Evolutionary conservation across 2,329 filamentous ascomycete genomes (phyloP).

Genomic region (Ampelomyces quisqualis): DNA sequence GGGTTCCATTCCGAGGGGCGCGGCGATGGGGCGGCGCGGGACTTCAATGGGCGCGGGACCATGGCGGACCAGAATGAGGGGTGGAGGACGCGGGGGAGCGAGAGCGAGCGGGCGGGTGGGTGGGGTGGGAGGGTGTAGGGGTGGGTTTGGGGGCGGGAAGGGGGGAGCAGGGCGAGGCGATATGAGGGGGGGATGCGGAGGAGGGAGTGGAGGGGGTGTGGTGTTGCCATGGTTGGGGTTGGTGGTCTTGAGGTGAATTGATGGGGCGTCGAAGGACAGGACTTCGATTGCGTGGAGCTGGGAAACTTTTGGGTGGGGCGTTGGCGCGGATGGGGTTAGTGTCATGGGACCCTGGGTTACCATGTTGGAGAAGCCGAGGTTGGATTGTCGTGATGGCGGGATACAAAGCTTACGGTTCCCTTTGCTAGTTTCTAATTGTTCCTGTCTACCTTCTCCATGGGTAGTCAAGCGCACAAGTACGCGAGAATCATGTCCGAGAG

Average conservation of each 20-base stretch:
- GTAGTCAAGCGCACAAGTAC: neutral
- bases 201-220: constrained; percentile 27
- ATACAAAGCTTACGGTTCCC: too few species aligned
- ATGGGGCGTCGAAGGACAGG: too few species aligned
- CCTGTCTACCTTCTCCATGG: too few species aligned
- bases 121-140: constrained; percentile 25
- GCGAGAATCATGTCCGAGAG: neutral
- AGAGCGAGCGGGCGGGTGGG: constrained; percentile 25
- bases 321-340: too few species aligned
- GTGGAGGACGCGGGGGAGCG: constrained; percentile 40
- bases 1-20: constrained; percentile 52
- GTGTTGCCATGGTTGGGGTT: constrained; percentile 26
- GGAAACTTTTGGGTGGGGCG: too few species aligned
- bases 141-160: constrained; percentile 23
- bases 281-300: too few species aligned
- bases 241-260: neutral
- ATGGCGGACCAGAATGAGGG: constrained; percentile 44
- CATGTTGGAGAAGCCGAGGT: too few species aligned
- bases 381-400: too few species aligned
- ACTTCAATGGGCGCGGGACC: constrained; percentile 31
- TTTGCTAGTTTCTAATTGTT: too few species aligned
- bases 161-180: constrained; percentile 18
- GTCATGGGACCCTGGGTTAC: too few species aligned
- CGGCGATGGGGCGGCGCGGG: constrained; percentile 17
- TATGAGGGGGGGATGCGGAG: constrained; percentile 27